Evolutionary conservation across 306 rosid genomes (phyloP), one percentile per base, ranked within the genome.

Genomic region (Fagus crenata): DNA sequence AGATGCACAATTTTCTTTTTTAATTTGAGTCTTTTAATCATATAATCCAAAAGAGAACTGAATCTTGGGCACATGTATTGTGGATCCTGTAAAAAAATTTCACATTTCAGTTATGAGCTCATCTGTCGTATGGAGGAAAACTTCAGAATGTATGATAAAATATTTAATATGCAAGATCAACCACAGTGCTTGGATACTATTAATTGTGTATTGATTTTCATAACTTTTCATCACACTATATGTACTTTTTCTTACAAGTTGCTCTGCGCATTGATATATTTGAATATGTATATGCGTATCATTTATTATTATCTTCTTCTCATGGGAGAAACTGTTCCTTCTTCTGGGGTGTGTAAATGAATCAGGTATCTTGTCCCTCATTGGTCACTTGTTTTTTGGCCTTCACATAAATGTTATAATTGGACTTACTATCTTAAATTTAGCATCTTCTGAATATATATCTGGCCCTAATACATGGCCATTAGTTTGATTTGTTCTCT

Each of bases 1-100:
- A 72, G 63, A 84, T 67, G 64, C 77, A 67, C 40, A 59, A 14
- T n/a, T 42, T 77, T 79, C 49, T 32, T 72, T 4, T 54, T 53
- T 60, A 53, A 32, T 60, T 53, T 72, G 55, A 53, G 18, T 59
- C 61, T 77, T 75, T 58, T 82, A 75, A 55, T 40, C 53, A 71
- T 76, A 11, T 53, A 22, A 72, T 14, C 31, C 49, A 17, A n/a
- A 17, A 39, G 46, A 39, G 31, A 80, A 28, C 67, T 32, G 76
- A 72, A 68, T 22, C 72, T 53, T 46, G 55, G 28, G 53, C 63
- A 31, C 18, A 36, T 61, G 59, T 76, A 67, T 49, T 61, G 3
- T 28, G 41, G 54, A 72, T 46, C 2, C n/a, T 61, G 11, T 33
- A 59, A 3, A 59, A 59, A 0, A 2, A 22, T 31, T 59, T 59